Conservation (phyloP, 1,139 yeast species). For the Blastobotrys indianensis region DNA sequence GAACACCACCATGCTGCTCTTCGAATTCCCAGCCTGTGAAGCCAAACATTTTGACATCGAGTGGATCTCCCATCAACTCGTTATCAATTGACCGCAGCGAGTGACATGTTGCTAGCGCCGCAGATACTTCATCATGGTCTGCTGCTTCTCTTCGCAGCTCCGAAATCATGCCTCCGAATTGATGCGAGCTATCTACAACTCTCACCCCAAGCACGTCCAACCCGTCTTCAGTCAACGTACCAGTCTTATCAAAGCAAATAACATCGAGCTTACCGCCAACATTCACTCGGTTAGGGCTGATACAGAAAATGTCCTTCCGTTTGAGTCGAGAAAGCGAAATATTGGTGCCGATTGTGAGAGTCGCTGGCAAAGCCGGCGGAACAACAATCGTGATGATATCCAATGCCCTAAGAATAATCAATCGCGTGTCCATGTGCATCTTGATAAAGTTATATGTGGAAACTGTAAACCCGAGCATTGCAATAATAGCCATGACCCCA, state of each 20-base stretch:
- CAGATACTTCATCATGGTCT: slow-evolving; percentile 17
- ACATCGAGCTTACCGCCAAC: slow-evolving; percentile 91
- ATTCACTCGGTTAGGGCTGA: slow-evolving; percentile 88
- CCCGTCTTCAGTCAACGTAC: slow-evolving; percentile 96
- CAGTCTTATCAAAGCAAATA: slow-evolving; percentile 92
- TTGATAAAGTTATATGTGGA: slow-evolving; percentile 79
- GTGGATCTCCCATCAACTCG: slow-evolving; percentile 85
- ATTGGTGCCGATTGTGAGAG: slow-evolving; percentile 91
- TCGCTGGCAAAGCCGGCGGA: slow-evolving; percentile 98
- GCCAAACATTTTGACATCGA: slow-evolving; percentile 88
- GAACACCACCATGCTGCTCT: slow-evolving; percentile 50
- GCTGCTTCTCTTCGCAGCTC: slow-evolving; percentile 5
- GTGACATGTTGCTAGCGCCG: slow-evolving; percentile 76
- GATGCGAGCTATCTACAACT: slow-evolving; percentile 38
- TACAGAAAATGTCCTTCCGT: slow-evolving; percentile 68
- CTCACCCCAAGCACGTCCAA: slow-evolving; percentile 88
- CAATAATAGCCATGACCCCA: slow-evolving; percentile 88
- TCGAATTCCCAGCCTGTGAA: slow-evolving; percentile 72
- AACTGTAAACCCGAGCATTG: slow-evolving; percentile 73
- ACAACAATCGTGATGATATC: slow-evolving; percentile 95
- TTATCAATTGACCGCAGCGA: slow-evolving; percentile 73
- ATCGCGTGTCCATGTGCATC: slow-evolving; percentile 59
- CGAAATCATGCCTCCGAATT: slow-evolving; percentile 35
- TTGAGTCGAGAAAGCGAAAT: slow-evolving; percentile 79
- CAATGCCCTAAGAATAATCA: slow-evolving; percentile 80